Conservation (phyloP, 148 eudicot genomes). For the Nyssa sinensis region DNA sequence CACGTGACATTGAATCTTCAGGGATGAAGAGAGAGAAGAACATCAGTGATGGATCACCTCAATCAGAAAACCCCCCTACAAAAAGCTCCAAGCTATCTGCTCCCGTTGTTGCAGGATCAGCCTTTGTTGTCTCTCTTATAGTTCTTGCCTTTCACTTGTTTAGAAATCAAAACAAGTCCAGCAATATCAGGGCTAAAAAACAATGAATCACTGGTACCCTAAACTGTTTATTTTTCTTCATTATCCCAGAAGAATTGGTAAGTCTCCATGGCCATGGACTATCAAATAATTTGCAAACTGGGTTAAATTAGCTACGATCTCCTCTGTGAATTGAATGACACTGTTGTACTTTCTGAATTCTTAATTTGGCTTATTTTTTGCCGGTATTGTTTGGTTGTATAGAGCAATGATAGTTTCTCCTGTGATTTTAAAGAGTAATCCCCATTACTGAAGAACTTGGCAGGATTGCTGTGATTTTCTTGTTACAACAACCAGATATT, state of each 20-base stretch:
- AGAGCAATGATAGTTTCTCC: no score
- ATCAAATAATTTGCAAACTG: not conserved
- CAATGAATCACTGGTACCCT: not conserved
- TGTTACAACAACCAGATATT: no score
- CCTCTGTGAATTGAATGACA: not conserved
- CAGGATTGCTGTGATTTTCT: no score
- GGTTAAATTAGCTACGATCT: not conserved
- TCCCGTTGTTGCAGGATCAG: constrained; percentile 58
- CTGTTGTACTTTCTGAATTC: not conserved
- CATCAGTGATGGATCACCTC: not conserved
- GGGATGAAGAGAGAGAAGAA: no score
- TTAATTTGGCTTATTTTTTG: no score
- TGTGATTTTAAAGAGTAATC: no score
- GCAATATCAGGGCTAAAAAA: constrained; percentile 15
- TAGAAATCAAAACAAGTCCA: constrained; percentile 25
- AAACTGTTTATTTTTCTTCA: not conserved
- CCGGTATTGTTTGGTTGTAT: no score
- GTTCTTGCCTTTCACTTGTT: constrained; percentile 42
- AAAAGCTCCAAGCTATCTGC: constrained; percentile 29
- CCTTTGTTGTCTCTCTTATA: constrained; percentile 47
- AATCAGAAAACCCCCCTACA: not conserved
- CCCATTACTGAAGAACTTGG: no score
- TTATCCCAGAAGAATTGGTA: not conserved
- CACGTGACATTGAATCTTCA: no score
- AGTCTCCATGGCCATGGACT: not conserved